phyloP scores from a whole-genome alignment of 805 yeast species.

The Torulaspora maleeae region DNA sequence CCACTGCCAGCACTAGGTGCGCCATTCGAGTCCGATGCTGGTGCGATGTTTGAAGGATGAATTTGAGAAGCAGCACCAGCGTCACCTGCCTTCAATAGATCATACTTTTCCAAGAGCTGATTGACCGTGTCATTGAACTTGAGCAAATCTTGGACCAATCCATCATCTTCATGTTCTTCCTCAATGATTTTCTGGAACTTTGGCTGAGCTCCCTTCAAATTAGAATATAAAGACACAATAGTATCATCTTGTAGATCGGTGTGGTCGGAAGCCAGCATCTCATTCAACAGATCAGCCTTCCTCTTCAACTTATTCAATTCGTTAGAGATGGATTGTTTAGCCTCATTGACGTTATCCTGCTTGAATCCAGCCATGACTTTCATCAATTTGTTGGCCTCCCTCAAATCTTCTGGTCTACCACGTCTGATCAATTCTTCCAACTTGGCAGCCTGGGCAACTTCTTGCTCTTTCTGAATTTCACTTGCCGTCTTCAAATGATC shows the following conservation, averaged over 20 bases:
- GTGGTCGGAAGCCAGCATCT: constrained; percentile 61
- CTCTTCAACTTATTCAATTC: constrained; percentile 80
- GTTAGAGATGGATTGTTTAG: constrained; percentile 71
- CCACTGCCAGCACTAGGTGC: constrained; percentile 9
- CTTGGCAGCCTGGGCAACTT: constrained; percentile 88
- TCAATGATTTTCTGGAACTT: constrained; percentile 77
- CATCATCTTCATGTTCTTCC: constrained; percentile 71
- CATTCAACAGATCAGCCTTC: constrained; percentile 81
- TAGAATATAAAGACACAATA: constrained; percentile 64
- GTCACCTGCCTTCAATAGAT: constrained; percentile 61
- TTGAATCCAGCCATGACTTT: constrained; percentile 97
- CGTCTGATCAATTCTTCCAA: constrained; percentile 91
- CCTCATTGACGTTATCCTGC: constrained; percentile 61
- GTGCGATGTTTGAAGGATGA: constrained; percentile 39
- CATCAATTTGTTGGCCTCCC: constrained; percentile 95
- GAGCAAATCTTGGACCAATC: constrained; percentile 58
- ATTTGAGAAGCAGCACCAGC: constrained; percentile 47
- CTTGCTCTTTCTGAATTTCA: constrained; percentile 89
- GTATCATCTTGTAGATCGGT: constrained; percentile 53
- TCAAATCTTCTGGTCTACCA: constrained; percentile 91
- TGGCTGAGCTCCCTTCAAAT: constrained; percentile 81
- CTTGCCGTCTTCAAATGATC: constrained; percentile 83
- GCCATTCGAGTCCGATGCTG: constrained; percentile 29
- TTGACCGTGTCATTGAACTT: constrained; percentile 72
- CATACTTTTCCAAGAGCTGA: constrained; percentile 61